Evolutionary conservation across 163 green algal species (phyloP), one percentile per base, ranked within the genome.

Genomic region (Scenedesmus sp.): DNA sequence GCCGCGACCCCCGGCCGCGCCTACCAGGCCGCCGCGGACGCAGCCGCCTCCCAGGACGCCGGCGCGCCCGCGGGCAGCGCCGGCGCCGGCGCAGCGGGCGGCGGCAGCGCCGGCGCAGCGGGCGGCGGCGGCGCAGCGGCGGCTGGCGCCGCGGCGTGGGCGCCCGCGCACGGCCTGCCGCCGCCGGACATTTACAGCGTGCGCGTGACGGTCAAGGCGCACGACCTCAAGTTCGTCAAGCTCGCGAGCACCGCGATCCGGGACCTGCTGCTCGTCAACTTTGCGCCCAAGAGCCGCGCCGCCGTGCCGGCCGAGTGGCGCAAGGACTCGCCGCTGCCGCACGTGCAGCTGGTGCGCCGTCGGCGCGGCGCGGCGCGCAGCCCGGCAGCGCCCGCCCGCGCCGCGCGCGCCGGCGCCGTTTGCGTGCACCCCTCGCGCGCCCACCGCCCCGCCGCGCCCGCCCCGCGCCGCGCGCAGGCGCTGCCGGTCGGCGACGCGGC

Each of bases 151-250:
- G 22, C 50, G 44, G 22, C 22, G 2, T 70, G 57, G 70, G 22
- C 15, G 6, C 70, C 57, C 0, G 11, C 34, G 24, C 60, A 47
- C 4, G 48, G 26, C 20, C 36, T 81, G 62, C 60, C 62, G 7
- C 63, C 63, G 9, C 31, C 74, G 1, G 51, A 18, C 5, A 20
- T 39, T 20, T 87, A 83, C 62, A 17, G 48, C 0, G 47, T 89
- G 1, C 44, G 81, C 14, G 56, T 89, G 14, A 57, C 53, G 0
- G 47, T 89, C 10, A 80, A 80, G 33, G 83, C 74, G 6, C 85
- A 85, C 75, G 85, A 89, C 53, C 77, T 85, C 34, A 72, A 76
- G 18, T 89, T 88, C 62, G 51, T 89, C 0, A 78, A 89, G 39
- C 48, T 75, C 29, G 83, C 85, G 20, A 80, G 60, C 74, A 85